Evolutionary conservation across 768 basidiomycete species (phyloP).

Genomic region (Boletus edulis): DNA sequence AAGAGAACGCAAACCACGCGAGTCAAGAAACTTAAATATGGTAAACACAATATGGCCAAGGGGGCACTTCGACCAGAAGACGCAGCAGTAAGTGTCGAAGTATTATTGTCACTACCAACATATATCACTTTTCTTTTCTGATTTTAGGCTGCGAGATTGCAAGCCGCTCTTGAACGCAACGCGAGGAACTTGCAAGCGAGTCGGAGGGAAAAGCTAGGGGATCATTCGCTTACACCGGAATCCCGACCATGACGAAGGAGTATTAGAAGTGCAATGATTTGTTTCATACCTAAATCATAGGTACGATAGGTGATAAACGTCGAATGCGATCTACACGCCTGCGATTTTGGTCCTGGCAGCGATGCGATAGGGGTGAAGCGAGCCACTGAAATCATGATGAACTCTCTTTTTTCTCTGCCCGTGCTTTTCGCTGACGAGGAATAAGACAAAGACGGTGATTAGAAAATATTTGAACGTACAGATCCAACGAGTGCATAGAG

Average conservation of each 20-base stretch:
- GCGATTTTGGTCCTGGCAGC: slow-evolving; percentile 1
- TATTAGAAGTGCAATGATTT: slow-evolving; percentile 6
- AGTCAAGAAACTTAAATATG: slow-evolving; percentile 54
- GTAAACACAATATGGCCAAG: slow-evolving; percentile 89
- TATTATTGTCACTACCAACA: not conserved
- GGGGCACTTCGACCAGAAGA: slow-evolving; percentile 80
- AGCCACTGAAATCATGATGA: slow-evolving; percentile 33
- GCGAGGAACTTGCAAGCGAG: slow-evolving; percentile 30
- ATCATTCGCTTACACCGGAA: slow-evolving; percentile 22
- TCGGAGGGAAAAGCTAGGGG: slow-evolving; percentile 23
- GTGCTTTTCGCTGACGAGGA: slow-evolving; percentile 57
- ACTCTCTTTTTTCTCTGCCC: slow-evolving; percentile 53
- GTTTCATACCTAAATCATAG: slow-evolving; percentile 17
- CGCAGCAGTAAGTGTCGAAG: slow-evolving; percentile 57
- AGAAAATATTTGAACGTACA: slow-evolving; percentile 41
- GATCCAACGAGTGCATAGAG: slow-evolving; percentile 71
- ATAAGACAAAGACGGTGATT: not conserved
- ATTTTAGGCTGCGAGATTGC: slow-evolving; percentile 62
- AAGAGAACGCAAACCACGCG: slow-evolving; percentile 38
- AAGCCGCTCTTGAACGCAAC: slow-evolving; percentile 57
- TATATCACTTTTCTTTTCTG: not conserved
- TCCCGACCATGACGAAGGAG: slow-evolving; percentile 2
- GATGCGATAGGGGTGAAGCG: not conserved
- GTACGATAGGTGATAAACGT: slow-evolving; percentile 22
- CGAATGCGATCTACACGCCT: slow-evolving; percentile 9